phyloP scores from a whole-genome alignment of 805 yeast species.

The Saturnispora dispora region DNA sequence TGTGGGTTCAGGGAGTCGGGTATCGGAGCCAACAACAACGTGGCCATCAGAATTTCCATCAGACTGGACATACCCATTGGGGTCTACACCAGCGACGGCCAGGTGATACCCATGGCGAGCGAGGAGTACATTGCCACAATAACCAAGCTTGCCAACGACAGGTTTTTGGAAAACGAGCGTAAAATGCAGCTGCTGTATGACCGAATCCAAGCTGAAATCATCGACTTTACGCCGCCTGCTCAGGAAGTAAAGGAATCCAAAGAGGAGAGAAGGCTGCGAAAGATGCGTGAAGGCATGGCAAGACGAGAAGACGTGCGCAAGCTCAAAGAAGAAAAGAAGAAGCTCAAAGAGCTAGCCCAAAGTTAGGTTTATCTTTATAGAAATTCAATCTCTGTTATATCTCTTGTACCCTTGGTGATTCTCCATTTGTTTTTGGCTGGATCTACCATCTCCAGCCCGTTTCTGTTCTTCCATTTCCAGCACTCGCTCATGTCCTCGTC shows the following conservation, averaged over 20 bases:
- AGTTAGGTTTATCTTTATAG: background rate
- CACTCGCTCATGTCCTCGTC: constrained; percentile 15
- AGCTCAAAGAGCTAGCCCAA: background rate
- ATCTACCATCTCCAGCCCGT: constrained; percentile 12
- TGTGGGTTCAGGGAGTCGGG: constrained; percentile 88
- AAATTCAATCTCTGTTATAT: constrained; percentile 14
- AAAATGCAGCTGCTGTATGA: constrained; percentile 43
- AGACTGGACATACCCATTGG: constrained; percentile 75
- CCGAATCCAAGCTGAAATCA: constrained; percentile 31
- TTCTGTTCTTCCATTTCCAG: constrained; percentile 28
- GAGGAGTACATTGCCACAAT: constrained; percentile 42
- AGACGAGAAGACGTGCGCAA: constrained; percentile 19
- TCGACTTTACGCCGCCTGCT: background rate
- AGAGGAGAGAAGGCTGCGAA: constrained; percentile 48
- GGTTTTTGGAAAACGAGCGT: constrained; percentile 57
- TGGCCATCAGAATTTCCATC: constrained; percentile 69
- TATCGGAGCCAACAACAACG: constrained; percentile 67
- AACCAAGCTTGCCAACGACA: constrained; percentile 46
- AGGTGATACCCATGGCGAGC: constrained; percentile 35
- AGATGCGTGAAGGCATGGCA: constrained; percentile 42
- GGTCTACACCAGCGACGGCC: constrained; percentile 28
- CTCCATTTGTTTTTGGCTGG: constrained; percentile 20
- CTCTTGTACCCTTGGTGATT: constrained; percentile 12
- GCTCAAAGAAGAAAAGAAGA: constrained; percentile 14
- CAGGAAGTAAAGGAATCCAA: constrained; percentile 35